Base-by-base conservation (phyloP, 192 early-diverging fungal genomes). In the Umbelopsis isabellina region DNA sequence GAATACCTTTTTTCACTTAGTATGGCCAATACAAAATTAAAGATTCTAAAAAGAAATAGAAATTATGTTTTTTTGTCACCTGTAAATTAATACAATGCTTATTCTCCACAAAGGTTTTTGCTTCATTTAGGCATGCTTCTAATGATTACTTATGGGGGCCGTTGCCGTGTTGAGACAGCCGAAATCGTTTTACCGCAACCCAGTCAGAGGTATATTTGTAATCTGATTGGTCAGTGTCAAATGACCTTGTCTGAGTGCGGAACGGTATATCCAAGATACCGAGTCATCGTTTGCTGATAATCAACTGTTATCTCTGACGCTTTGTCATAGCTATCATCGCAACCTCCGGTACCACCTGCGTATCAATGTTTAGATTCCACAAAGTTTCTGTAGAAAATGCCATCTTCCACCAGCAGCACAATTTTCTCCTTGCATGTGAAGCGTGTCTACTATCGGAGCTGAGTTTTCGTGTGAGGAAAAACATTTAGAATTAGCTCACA, bases 21-120 rank as follows among this genome's bases (percentile, higher is more conserved):
- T 90, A 88, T 69, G 85, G 85, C 41, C 83, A 82, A 65, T 91
- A 91, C 69, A 90, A 85, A 49, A 74, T 74, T 30, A 74, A 74
- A 47, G 55, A 61, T 61, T 61, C 55, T 12, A 61, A 61, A 61
- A 61, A 61, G 25, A 27, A 61, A 61, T 61, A 61, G 55, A 61
- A 35, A 13, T 41, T 5, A 41, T 30, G 27, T 2, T 30, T 30
- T 30, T 41, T 41, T n/a, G n/a, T 41, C 37, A 41, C 37, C 37
- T 41, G 37, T 41, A 41, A 41, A 41, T 41, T 41, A 41, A 41
- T 41, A 41, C 37, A 41, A 41, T 41, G 10, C 10, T 9, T 9
- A 41, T 41, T 41, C 37, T 41, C 37, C 7, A 41, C 37, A 41
- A 9, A 41, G 37, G 7, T 4, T 41, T 41, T 41, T 41, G 37